Evolutionary conservation across 495 filamentous ascomycete genomes (phyloP), one percentile per base, ranked within the genome.

Genomic region (Hyaloscypha hepaticicola): DNA sequence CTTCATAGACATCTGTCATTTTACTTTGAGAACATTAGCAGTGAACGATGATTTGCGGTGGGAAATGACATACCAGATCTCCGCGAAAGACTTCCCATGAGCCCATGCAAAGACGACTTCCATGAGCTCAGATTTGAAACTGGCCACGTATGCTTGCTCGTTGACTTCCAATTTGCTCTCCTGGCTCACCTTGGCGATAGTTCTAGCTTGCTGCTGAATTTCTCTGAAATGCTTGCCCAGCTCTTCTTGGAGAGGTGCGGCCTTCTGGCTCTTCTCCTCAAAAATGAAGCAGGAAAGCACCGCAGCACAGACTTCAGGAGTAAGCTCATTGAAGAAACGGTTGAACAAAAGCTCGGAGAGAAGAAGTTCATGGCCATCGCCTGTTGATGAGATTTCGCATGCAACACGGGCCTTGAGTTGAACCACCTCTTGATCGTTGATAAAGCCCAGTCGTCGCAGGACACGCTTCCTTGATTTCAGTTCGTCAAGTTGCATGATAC

Each of bases 1-100:
- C 95, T 74, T 99, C 95, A 75, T 97, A 99, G 41, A 94, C 90
- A 73, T 97, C 93, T 29, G 95, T 96, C 94, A 97, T 97, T 88
- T 93, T 93, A 76, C 93, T 96, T 48, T 58, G 14, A 48, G 6
- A 61, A 73, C 55, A 74, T 76, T 61, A 73, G 55, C 0, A 0
- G 0, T 45, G 57, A 61, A 58, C 52, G 19, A 29, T 51, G 25
- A 21, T 9, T 29, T 58, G 25, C 41, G 16, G 48, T 45, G 14
- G 12, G 52, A 11, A 38, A n/a, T 14, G 9, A 80, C 90, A 66
- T 86, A 96, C 92, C 95, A 98, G 60, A 99, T 96, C 63, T 95
- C 86, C n/a, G 90, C 86, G 78, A 99, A 99, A 5, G 90, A 87
- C 68, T 88, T 90, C 55, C 94, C 96, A 61, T 93, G 86, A n/a